A percentile compares a stretch with the other conserved stretches of the same genome.
These are phyloP conservation scores for Pezicula rhizophila DNA, from an alignment of 2,329 filamentous ascomycete genomes.

Conservation along the genomic window DNA sequence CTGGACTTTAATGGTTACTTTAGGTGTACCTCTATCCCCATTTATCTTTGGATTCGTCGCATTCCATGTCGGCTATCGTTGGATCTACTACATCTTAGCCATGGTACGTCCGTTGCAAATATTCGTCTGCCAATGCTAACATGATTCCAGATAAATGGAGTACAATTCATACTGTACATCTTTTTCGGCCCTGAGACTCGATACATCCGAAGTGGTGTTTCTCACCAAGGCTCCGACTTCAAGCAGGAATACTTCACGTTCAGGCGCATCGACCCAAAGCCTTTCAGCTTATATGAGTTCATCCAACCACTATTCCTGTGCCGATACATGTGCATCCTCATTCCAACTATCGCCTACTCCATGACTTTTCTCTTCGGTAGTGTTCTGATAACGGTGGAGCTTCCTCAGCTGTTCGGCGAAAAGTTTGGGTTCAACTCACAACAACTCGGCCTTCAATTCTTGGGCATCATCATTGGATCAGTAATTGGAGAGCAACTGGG, in stretches of 20 bases:
- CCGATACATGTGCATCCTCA: conserved; percentile 38
- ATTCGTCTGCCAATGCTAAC: conserved; percentile 2
- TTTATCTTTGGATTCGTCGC: conserved; percentile 35
- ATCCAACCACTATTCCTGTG: conserved; percentile 40
- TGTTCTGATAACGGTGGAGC: conserved; percentile 50
- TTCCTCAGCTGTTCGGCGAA: conserved; percentile 49
- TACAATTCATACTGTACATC: conserved; percentile 50
- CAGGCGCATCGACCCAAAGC: conserved; percentile 45
- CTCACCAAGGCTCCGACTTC: conserved; percentile 18
- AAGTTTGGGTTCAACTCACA: conserved; percentile 51
- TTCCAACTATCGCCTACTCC: conserved; percentile 46
- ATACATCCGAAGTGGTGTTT: conserved; percentile 33
- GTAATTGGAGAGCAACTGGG: conserved; percentile 53
- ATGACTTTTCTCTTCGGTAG: conserved; percentile 51
- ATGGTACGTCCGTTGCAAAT: conserved; percentile 33
- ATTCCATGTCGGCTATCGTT: conserved; percentile 42
- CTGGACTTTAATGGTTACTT: conserved; percentile 36
- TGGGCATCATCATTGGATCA: conserved; percentile 50
- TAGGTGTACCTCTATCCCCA: conserved; percentile 14
- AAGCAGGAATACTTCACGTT: conserved; percentile 32
- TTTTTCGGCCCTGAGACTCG: conserved; percentile 50
- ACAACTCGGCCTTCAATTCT: conserved; percentile 52
- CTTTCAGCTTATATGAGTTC: conserved; percentile 43
- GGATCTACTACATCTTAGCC: conserved; percentile 47
- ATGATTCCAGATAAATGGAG: conserved; percentile 41